Conservation (phyloP, 129 eudicot species). For the Tanacetum coccineum region DNA sequence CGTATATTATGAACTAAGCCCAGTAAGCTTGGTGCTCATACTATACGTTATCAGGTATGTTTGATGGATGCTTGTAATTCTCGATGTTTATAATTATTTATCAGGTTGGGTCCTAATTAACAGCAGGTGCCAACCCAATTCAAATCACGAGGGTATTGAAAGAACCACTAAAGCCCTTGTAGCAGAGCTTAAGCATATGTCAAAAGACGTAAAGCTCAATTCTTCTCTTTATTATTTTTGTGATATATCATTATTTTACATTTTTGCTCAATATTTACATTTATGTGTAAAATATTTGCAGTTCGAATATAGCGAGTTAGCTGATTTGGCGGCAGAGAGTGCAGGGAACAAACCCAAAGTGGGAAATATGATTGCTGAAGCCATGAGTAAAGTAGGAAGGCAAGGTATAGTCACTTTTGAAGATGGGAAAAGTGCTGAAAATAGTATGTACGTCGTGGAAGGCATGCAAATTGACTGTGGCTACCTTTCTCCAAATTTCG, state of each 20-base stretch:
- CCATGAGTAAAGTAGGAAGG: slow-evolving; percentile 58
- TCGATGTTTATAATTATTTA: too few species aligned
- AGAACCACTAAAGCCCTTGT: slow-evolving; percentile 52
- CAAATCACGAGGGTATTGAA: too few species aligned
- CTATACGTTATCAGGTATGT: too few species aligned
- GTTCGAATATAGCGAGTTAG: slow-evolving; percentile 63
- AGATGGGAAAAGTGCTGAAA: slow-evolving; percentile 47
- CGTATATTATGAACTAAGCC: too few species aligned
- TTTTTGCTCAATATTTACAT: not conserved
- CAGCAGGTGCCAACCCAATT: too few species aligned
- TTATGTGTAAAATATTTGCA: slow-evolving; percentile 8
- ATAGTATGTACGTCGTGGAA: slow-evolving; percentile 42
- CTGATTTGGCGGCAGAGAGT: slow-evolving; percentile 64
- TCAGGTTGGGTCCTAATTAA: too few species aligned
- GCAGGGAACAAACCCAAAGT: slow-evolving; percentile 60
- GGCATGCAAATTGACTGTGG: slow-evolving; percentile 64
- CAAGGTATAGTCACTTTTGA: slow-evolving; percentile 67
- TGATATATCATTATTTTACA: not conserved
- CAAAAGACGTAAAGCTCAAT: slow-evolving; percentile 45
- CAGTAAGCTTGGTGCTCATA: too few species aligned
- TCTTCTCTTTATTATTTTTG: not conserved
- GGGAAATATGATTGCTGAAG: slow-evolving; percentile 69
- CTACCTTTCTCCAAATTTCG: slow-evolving; percentile 50
- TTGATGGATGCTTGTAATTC: too few species aligned
- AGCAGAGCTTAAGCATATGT: slow-evolving; percentile 47